Conservation (phyloP, 2,329 filamentous ascomycete genomes). For the Tolypocladium nubicola region DNA sequence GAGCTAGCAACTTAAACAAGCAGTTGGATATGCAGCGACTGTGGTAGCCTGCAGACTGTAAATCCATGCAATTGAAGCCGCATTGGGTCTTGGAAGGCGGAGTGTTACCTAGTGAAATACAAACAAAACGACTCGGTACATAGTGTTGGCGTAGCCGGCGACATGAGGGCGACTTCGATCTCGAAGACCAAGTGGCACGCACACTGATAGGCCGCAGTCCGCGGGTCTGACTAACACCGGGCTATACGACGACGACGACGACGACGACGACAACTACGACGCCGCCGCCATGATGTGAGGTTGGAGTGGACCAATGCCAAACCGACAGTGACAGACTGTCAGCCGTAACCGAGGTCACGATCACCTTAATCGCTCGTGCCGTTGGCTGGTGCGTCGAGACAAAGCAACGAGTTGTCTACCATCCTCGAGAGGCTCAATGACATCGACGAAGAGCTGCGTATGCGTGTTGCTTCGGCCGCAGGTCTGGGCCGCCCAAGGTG, state of each 20-base stretch:
- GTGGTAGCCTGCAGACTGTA: background rate
- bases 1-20: background rate
- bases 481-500: background rate
- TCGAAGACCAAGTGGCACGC: background rate
- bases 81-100: background rate
- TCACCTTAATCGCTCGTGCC: background rate
- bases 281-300: background rate
- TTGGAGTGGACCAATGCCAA: background rate
- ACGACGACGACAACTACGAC: background rate
- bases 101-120: background rate
- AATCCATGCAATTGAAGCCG: background rate
- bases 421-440: background rate
- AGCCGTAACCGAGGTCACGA: background rate
- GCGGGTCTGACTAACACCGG: background rate
- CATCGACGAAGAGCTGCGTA: background rate
- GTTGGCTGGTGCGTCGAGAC: background rate
- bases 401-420: background rate
- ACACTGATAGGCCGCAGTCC: background rate
- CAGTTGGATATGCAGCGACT: background rate
- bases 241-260: background rate
- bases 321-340: background rate
- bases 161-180: background rate
- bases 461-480: background rate
- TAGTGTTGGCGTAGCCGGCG: background rate
- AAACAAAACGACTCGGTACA: background rate